Evolutionary conservation across 202 grass and related monocot species (phyloP), one percentile per base, ranked within the genome.

Genomic region (Zoysia matrella): DNA sequence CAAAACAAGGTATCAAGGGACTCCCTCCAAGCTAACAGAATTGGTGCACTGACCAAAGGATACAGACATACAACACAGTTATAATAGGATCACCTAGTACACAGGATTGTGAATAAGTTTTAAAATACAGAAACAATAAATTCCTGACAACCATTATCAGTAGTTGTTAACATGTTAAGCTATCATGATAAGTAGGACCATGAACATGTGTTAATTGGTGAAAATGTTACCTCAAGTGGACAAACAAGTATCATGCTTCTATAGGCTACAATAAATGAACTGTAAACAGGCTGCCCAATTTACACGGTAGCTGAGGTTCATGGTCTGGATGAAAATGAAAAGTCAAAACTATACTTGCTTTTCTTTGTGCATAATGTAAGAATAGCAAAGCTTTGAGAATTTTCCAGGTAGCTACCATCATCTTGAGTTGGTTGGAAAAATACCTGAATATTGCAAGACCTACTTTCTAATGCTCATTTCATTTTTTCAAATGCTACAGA

Each of bases 101-200:
- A 85, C 12, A 12, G 46, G 14, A 5, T 52, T 44, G 67, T 56
- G 57, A 58, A 18, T 58, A 58, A 67, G 14, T 47, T 30, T n/a
- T 39, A 50, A 71, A 40, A 69, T 4, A 5, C 11, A 52, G 14
- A 43, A 72, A 57, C 30, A 73, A 68, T 69, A 77, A 86, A 82
- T 89, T 43, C 8, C 44, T 54, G 64, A 52, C 60, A 77, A 42
- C 51, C 67, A 81, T 4, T 42, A 51, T 11, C 16, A 68, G 41
- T 41, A 4, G 43, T 82, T 15, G 78, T 47, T 74, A 77, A 78
- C 74, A 86, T 60, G 50, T 51, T 14, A 69, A 85, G 58, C 55
- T 69, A 83, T 22, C 60, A 69, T 53, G 73, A 74, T 86, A 22
- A 48, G 79, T 43, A 79, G 69, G 75, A 67, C 68, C 18, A 62